Conservation (phyloP, 495 filamentous ascomycete genomes). For the Parathielavia hyrcaniae region DNA sequence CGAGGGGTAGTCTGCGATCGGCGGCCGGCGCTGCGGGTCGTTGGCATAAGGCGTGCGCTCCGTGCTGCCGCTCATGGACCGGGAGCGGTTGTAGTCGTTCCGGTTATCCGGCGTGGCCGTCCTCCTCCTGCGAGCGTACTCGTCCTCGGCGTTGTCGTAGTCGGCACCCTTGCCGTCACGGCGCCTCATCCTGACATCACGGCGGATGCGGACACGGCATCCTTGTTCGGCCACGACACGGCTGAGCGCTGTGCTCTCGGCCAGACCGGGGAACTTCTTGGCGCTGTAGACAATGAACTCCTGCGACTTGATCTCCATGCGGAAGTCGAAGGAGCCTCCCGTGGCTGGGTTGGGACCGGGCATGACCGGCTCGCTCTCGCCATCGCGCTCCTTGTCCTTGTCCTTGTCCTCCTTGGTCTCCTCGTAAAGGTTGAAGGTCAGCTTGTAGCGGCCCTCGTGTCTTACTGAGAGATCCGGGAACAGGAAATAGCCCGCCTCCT, state of each 20-base stretch:
- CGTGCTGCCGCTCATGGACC: slow-evolving; percentile 68
- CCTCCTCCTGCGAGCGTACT: slow-evolving; percentile 51
- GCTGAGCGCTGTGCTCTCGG: slow-evolving; percentile 83
- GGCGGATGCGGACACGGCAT: slow-evolving; percentile 90
- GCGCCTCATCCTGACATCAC: slow-evolving; percentile 94
- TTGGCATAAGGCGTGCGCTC: slow-evolving; percentile 44
- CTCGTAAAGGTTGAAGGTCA: slow-evolving; percentile 91
- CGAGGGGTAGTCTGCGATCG: slow-evolving; percentile 47
- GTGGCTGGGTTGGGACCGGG: slow-evolving; percentile 20
- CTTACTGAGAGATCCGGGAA: slow-evolving; percentile 96
- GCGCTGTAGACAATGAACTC: slow-evolving; percentile 91
- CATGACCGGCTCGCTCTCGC: slow-evolving; percentile 15
- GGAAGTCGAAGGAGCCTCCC: slow-evolving; percentile 36
- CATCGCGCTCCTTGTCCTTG: slow-evolving; percentile 43
- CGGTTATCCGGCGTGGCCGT: slow-evolving; percentile 58
- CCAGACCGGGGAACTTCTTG: slow-evolving; percentile 96
- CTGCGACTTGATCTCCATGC: slow-evolving; percentile 84
- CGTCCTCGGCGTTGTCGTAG: slow-evolving; percentile 63
- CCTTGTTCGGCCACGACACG: slow-evolving; percentile 93
- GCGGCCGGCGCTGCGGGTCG: slow-evolving; percentile 50
- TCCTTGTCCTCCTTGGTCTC: slow-evolving; percentile 68
- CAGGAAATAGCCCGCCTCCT: slow-evolving; percentile 91
- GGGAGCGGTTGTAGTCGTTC: slow-evolving; percentile 56
- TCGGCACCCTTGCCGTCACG: slow-evolving; percentile 70
- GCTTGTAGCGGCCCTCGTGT: slow-evolving; percentile 83